Evolutionary conservation across 2,329 filamentous ascomycete species (phyloP).

Genomic region (Sclerotinia subarctica): DNA sequence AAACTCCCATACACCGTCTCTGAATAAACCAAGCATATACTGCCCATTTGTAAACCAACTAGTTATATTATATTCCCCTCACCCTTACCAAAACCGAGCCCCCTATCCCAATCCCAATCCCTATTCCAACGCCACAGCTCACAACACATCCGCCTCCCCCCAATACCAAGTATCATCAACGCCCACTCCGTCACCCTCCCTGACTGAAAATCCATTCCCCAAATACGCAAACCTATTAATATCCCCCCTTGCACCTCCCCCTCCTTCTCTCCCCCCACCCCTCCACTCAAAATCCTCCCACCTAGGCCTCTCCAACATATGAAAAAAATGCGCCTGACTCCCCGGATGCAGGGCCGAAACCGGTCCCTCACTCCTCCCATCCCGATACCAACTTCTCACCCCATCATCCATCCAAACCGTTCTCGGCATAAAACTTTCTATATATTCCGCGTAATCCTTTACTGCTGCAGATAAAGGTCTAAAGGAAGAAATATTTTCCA

Average conservation of each 20-base stretch:
- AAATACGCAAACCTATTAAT: constrained; percentile 24
- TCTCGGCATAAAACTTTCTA: constrained; percentile 35
- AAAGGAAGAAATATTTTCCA: constrained; percentile 44
- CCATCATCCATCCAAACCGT: constrained; percentile 24
- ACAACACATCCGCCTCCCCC: constrained; percentile 3
- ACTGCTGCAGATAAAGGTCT: constrained; percentile 41
- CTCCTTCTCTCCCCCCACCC: not conserved
- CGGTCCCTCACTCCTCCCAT: constrained; percentile 20
- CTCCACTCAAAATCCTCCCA: constrained; percentile 25
- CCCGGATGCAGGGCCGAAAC: constrained; percentile 28
- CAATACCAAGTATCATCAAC: constrained; percentile 21
- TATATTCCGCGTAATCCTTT: constrained; percentile 38
- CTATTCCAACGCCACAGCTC: not conserved
- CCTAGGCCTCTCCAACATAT: constrained; percentile 18
- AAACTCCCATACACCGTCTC: not conserved
- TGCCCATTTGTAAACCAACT: accelerated
- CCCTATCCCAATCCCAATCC: no score
- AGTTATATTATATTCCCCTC: no score
- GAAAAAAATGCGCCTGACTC: constrained; percentile 24
- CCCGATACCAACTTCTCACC: constrained; percentile 33
- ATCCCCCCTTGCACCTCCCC: no score
- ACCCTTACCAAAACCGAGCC: no score
- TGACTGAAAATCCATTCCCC: constrained; percentile 24
- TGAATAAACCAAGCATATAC: not conserved
- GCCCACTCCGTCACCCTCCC: constrained; percentile 15